phyloP scores from a whole-genome alignment of 2,329 filamentous ascomycete species.

The Mollisia scopiformis region DNA sequence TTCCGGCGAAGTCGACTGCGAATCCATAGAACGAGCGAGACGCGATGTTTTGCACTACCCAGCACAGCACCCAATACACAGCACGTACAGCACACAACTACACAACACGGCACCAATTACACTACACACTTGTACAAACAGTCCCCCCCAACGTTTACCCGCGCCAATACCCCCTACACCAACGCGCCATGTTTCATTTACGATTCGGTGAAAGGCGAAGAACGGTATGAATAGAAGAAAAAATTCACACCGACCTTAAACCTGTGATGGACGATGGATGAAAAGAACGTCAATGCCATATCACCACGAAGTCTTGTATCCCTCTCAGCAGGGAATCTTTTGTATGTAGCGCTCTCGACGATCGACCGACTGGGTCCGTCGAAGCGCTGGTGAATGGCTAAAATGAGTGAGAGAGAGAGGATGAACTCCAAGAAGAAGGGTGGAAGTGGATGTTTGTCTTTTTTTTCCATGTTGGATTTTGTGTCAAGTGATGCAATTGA shows the following conservation, averaged over 20 bases:
- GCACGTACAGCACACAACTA: conserved; percentile 17
- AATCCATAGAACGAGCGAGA: conserved; percentile 23
- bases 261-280: conserved; percentile 4
- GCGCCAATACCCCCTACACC: conserved; percentile 25
- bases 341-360: conserved; percentile 13
- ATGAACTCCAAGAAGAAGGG: conserved; percentile 7
- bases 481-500: conserved; percentile 22
- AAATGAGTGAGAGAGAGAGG: conserved; percentile 1
- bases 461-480: background rate
- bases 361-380: conserved; percentile 22
- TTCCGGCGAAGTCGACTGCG: conserved; percentile 33
- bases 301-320: conserved; percentile 25
- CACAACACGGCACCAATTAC: conserved; percentile 23
- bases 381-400: conserved; percentile 12
- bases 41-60: conserved; percentile 18
- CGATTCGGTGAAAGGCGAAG: conserved; percentile 16
- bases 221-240: background rate
- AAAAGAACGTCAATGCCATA: conserved; percentile 9
- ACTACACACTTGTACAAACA: conserved; percentile 27
- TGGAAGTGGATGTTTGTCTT: conserved; percentile 7
- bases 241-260: background rate
- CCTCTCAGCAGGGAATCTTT: conserved; percentile 2
- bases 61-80: conserved; percentile 18
- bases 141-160: conserved; percentile 16
- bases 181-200: conserved; percentile 31